Evolutionary conservation across 176 grass and related monocot species (phyloP).

Genomic region (Poa pratensis): DNA sequence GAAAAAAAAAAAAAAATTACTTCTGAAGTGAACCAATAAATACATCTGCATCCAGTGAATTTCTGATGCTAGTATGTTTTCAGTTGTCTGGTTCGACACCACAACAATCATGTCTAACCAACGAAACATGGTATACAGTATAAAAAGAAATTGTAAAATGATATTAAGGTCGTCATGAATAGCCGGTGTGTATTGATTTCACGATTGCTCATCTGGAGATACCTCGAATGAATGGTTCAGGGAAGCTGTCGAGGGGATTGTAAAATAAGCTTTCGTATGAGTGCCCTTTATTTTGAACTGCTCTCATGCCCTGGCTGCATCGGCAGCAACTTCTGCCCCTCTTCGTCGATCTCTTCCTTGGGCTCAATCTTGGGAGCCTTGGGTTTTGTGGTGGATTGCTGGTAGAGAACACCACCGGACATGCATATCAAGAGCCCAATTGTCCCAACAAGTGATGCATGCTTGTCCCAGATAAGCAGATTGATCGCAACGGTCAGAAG

Average conservation of each 20-base stretch:
- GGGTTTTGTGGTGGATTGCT: constrained; percentile 73
- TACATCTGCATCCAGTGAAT: not conserved
- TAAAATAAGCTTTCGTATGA: constrained; percentile 25
- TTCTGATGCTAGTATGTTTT: constrained; percentile 15
- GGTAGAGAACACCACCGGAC: constrained; percentile 75
- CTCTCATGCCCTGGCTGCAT: constrained; percentile 48
- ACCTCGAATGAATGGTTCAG: constrained; percentile 33
- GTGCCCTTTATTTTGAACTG: constrained; percentile 39
- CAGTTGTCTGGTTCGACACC: not conserved
- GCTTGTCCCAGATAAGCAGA: constrained; percentile 84
- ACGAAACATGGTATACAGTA: constrained; percentile 1
- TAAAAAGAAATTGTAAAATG: constrained; percentile 35
- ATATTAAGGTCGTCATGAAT: constrained; percentile 15
- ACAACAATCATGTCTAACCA: constrained; percentile 31
- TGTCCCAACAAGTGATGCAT: constrained; percentile 66
- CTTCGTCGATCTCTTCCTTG: constrained; percentile 64
- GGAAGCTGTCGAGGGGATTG: not conserved
- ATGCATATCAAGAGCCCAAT: constrained; percentile 80
- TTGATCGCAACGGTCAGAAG: constrained; percentile 75
- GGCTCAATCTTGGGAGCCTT: constrained; percentile 59
- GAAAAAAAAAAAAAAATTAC: not conserved
- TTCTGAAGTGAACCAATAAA: not conserved
- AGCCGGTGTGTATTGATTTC: not conserved
- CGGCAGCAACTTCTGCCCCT: constrained; percentile 67
- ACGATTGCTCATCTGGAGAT: not conserved